Evolutionary conservation across 768 basidiomycete genomes (phyloP).

Genomic region (Leucocoprinus sp.): DNA sequence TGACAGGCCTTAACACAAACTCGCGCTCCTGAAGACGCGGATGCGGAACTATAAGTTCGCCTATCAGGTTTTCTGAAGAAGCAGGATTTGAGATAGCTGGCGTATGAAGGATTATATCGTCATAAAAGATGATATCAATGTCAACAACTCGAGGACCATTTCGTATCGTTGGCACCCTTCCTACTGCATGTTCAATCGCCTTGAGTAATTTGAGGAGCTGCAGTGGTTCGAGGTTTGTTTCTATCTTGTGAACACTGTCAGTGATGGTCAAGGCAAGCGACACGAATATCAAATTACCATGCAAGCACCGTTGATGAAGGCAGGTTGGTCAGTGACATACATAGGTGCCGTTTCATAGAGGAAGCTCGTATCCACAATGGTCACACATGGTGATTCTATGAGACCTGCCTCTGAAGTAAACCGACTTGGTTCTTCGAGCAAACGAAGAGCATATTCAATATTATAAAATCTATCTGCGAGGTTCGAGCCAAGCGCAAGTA

Average conservation of each 20-base stretch:
- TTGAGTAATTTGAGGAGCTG: slow-evolving; percentile 61
- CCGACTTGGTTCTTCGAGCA: slow-evolving; percentile 47
- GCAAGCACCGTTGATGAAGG: slow-evolving; percentile 88
- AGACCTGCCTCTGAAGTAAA: slow-evolving; percentile 17
- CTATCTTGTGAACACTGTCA: slow-evolving; percentile 43
- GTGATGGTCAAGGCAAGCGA: not conserved
- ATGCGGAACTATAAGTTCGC: slow-evolving; percentile 82
- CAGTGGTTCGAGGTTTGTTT: slow-evolving; percentile 58
- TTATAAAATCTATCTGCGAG: slow-evolving; percentile 81
- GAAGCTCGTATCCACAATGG: slow-evolving; percentile 73
- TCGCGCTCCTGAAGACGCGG: slow-evolving; percentile 75
- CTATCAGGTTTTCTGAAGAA: slow-evolving; percentile 43
- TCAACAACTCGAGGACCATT: slow-evolving; percentile 90
- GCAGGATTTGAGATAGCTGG: slow-evolving; percentile 30
- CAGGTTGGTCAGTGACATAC: slow-evolving; percentile 89
- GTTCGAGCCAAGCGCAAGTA: slow-evolving; percentile 85
- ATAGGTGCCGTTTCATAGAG: slow-evolving; percentile 92
- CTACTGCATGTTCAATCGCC: slow-evolving; percentile 62
- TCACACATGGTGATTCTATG: slow-evolving; percentile 16
- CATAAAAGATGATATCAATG: slow-evolving; percentile 80
- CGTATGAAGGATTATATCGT: slow-evolving; percentile 49
- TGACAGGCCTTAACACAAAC: slow-evolving; percentile 83
- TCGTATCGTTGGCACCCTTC: slow-evolving; percentile 67
- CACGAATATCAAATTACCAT: slow-evolving; percentile 48
- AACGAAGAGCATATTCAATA: slow-evolving; percentile 67